Evolutionary conservation across 306 rosid genomes (phyloP).

Genomic region (Quillaja saponaria): DNA sequence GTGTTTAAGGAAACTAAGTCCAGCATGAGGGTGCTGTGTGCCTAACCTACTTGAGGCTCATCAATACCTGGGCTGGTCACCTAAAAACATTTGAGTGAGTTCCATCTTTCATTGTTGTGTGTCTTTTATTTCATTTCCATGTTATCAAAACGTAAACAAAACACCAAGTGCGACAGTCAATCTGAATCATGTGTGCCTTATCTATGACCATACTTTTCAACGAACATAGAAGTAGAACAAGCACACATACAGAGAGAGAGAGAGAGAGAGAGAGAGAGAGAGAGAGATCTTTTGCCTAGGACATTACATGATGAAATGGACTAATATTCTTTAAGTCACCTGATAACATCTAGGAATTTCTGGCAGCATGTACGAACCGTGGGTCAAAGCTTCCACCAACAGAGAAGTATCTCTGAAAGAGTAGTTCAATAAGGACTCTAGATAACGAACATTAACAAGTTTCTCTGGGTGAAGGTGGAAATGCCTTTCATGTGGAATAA

Average conservation of each 20-base stretch:
- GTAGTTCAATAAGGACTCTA: slow-evolving; percentile 63
- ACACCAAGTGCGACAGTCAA: background rate
- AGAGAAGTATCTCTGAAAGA: slow-evolving; percentile 57
- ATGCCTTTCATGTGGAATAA: slow-evolving; percentile 42
- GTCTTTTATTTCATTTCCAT: too few relatives aligned
- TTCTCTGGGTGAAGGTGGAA: slow-evolving; percentile 41
- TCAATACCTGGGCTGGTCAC: background rate
- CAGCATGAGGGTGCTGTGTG: too few relatives aligned
- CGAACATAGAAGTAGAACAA: too few relatives aligned
- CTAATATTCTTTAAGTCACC: slow-evolving; percentile 40
- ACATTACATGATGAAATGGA: too few relatives aligned
- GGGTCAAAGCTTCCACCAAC: slow-evolving; percentile 82
- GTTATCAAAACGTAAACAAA: background rate
- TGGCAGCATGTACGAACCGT: slow-evolving; percentile 90
- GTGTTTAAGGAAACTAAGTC: too few relatives aligned
- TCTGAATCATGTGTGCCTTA: background rate
- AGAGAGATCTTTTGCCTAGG: too few relatives aligned
- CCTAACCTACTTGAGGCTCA: background rate
- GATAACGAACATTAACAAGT: slow-evolving; percentile 43
- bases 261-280: too few relatives aligned
- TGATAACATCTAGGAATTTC: slow-evolving; percentile 84
- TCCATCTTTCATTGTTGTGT: background rate
- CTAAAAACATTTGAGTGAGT: background rate
- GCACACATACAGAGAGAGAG: too few relatives aligned
- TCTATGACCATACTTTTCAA: too few relatives aligned